Base-by-base conservation (phyloP, 1,284 basidiomycete genomes). In the Lignosus rhinocerotis region DNA sequence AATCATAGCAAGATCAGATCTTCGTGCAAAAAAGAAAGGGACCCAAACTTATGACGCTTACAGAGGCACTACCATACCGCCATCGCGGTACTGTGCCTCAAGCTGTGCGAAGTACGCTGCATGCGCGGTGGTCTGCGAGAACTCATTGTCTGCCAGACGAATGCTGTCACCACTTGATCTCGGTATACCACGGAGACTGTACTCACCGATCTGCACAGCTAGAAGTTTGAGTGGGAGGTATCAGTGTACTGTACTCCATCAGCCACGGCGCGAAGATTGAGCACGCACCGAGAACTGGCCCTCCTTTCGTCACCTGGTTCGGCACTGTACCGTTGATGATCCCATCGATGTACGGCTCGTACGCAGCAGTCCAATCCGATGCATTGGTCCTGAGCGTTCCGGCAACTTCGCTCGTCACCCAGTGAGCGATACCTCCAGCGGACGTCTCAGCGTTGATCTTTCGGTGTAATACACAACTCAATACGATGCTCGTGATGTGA, bases 361-460 rank as follows among this genome's bases (percentile, higher is more conserved):
- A 94, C 0, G 89, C 82, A 3, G 76, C 80, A 57, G 72, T 77
- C 78, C 83, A 93, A 60, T 88, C 87, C 0, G 83, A 81, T 9
- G 81, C 84, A 62, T 89, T 88, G 39, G 87, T 91, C 3, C 92
- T 81, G 19, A 93, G 75, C 39, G 75, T 75, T 3, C 87, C 87
- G 6, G 83, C 79, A 16, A 91, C 82, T 64, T 86, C 80, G 14
- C 83, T 80, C 1, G 88, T 91, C 10, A 83, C 77, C 91, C 91
- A 93, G 62, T 89, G 88, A 0, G 90, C 82, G 60, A 92, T 84
- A 1, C 92, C 91, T 25, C 92, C 91, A 1, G 88, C 90, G 0
- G 87, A 87, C 0, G 89, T 91, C 71, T 94, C 91, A 0, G 89
- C 88, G 63, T 90, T 91, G 73, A 92, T 92, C 69, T 92, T 87